A percentile compares a stretch with the other conserved stretches of the same genome.
Evolutionary conservation across 164 flowering plant genomes (phyloP).

Genomic region (Magnolia kwangsiensis): DNA sequence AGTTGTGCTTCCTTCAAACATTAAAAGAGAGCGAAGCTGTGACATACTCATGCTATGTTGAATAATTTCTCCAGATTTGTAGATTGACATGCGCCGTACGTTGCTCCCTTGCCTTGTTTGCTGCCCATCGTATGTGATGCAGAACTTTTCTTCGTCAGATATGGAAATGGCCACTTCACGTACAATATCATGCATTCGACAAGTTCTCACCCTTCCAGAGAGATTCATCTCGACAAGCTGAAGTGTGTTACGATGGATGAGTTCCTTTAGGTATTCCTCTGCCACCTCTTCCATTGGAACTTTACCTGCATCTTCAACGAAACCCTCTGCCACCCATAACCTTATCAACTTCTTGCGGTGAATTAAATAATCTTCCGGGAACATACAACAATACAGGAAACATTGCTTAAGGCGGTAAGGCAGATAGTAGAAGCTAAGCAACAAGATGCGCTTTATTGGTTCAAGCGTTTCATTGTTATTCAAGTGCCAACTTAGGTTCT

Average conservation of each 20-base stretch:
- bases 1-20: conserved; percentile 16
- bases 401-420: conserved; percentile 21
- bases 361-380: conserved; percentile 19
- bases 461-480: conserved; percentile 4
- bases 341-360: conserved; percentile 13
- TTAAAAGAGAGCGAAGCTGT: conserved; percentile 32
- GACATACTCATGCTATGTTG: conserved; percentile 7
- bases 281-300: conserved; percentile 8
- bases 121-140: not conserved
- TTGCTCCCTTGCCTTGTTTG: not conserved
- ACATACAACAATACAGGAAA: conserved; percentile 19
- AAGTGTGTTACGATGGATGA: conserved; percentile 8
- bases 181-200: conserved; percentile 18
- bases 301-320: not conserved
- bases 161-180: conserved; percentile 10
- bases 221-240: not conserved
- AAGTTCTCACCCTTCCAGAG: not conserved
- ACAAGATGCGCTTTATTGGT: not conserved
- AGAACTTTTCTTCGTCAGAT: conserved; percentile 4
- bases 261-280: conserved; percentile 12
- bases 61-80: conserved; percentile 6
- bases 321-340: conserved; percentile 28
- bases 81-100: conserved; percentile 5
- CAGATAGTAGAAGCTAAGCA: conserved; percentile 13
- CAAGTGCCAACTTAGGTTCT: conserved; percentile 16